Evolutionary conservation across 768 basidiomycete species (phyloP).

Genomic region (Boletus rufocinnamomeus): DNA sequence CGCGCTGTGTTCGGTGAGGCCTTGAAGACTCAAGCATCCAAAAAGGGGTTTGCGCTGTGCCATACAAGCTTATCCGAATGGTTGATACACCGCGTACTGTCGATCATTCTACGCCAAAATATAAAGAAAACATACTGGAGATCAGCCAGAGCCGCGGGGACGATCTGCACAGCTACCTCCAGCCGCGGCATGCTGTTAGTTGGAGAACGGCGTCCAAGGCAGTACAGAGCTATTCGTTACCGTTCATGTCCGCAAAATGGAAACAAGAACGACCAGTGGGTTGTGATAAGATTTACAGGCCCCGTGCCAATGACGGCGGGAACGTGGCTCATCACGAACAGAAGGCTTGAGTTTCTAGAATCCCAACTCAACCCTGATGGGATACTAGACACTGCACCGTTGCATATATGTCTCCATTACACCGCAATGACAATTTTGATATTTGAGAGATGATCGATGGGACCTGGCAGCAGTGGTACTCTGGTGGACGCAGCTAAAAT

Average conservation of each 20-base stretch:
- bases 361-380: neutral
- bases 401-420: neutral
- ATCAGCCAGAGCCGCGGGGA: neutral
- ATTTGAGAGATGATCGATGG: too few relatives aligned
- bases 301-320: neutral
- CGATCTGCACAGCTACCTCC: neutral
- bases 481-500: too few relatives aligned
- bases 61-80: neutral
- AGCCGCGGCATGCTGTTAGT: too few relatives aligned
- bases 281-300: slow-evolving; percentile 1
- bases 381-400: neutral
- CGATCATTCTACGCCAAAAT: neutral
- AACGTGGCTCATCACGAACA: neutral
- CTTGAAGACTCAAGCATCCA: neutral
- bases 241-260: slow-evolving; percentile 13
- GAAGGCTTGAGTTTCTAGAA: neutral
- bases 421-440: neutral
- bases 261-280: neutral
- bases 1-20: neutral
- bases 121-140: neutral
- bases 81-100: neutral
- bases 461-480: neutral
- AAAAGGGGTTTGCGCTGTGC: neutral
- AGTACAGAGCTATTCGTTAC: neutral
- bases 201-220: neutral